A percentile compares a stretch with the other conserved stretches of the same genome.
These are phyloP conservation scores for Floccularia luteovirens DNA, from an alignment of 768 basidiomycete genomes.

Conservation along the genomic window DNA sequence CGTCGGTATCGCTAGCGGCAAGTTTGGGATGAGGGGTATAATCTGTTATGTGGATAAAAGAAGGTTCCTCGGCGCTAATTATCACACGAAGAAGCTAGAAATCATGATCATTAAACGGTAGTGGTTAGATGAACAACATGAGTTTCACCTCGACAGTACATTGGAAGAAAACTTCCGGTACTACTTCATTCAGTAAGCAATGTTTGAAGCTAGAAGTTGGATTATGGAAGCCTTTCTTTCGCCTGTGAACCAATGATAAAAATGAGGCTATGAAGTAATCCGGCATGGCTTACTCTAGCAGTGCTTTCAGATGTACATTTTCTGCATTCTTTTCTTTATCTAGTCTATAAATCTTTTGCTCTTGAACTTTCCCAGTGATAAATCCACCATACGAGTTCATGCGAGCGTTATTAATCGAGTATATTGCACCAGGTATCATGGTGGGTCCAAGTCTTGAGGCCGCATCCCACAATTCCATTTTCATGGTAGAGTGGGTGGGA, in stretches of 20 bases:
- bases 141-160: constrained; percentile 50
- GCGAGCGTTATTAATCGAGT: constrained; percentile 44
- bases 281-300: constrained; percentile 39
- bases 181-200: constrained; percentile 38
- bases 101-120: constrained; percentile 1
- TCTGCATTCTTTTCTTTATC: constrained; percentile 26
- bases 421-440: constrained; percentile 45
- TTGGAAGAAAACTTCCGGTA: constrained; percentile 35
- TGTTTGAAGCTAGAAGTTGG: constrained; percentile 28
- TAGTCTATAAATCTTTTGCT: constrained; percentile 37
- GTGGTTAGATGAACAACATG: neutral
- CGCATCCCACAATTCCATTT: constrained; percentile 51
- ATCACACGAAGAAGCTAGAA: constrained; percentile 39
- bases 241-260: constrained; percentile 23
- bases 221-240: constrained; percentile 35
- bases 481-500: constrained; percentile 37
- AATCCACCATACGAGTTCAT: constrained; percentile 25
- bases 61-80: constrained; percentile 18
- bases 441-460: constrained; percentile 30
- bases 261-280: constrained; percentile 4
- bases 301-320: constrained; percentile 31
- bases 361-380: constrained; percentile 46
- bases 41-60: constrained; percentile 55
- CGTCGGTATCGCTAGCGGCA: constrained; percentile 15
- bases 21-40: constrained; percentile 48